Conservation (phyloP, 129 eudicot genomes). For the Chrysanthemum lavandulifolium region DNA sequence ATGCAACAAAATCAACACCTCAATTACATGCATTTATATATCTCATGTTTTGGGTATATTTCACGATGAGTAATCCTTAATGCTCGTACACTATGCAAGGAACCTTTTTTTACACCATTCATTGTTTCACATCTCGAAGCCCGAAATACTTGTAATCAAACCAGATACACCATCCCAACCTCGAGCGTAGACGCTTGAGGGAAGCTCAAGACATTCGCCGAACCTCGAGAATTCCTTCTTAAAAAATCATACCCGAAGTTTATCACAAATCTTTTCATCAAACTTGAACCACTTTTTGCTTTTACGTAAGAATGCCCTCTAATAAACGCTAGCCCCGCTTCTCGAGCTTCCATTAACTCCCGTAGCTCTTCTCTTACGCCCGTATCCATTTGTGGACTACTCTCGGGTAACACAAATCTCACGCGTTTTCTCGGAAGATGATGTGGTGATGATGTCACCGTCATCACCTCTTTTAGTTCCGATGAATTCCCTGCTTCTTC, state of each 20-base stretch:
- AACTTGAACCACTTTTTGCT: constrained; percentile 69
- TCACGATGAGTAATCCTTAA: constrained; percentile 5
- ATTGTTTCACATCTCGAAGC: neutral
- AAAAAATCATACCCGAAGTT: constrained; percentile 73
- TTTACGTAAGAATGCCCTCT: constrained; percentile 66
- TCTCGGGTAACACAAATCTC: constrained; percentile 64
- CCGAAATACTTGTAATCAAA: constrained; percentile 27
- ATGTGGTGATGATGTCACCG: constrained; percentile 30
- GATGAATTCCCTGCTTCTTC: constrained; percentile 25
- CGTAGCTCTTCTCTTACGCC: constrained; percentile 52
- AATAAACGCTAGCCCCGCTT: constrained; percentile 78
- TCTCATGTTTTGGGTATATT: constrained; percentile 7
- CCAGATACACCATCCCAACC: constrained; percentile 83
- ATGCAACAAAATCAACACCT: constrained; percentile 24
- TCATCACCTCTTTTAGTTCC: constrained; percentile 31
- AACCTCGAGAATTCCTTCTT: constrained; percentile 67
- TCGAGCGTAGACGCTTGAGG: constrained; percentile 81
- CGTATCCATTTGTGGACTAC: constrained; percentile 47
- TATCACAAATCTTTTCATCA: constrained; percentile 60
- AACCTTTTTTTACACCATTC: constrained; percentile 20
- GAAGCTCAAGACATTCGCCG: constrained; percentile 55
- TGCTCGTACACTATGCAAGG: neutral
- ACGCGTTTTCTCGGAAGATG: constrained; percentile 50
- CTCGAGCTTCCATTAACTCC: constrained; percentile 81
- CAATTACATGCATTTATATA: constrained; percentile 29